Percentiles rank a stretch among this genome's conserved stretches.
Conservation (phyloP, 139 green algal genomes). For the Axilococcus clingmanii region DNA sequence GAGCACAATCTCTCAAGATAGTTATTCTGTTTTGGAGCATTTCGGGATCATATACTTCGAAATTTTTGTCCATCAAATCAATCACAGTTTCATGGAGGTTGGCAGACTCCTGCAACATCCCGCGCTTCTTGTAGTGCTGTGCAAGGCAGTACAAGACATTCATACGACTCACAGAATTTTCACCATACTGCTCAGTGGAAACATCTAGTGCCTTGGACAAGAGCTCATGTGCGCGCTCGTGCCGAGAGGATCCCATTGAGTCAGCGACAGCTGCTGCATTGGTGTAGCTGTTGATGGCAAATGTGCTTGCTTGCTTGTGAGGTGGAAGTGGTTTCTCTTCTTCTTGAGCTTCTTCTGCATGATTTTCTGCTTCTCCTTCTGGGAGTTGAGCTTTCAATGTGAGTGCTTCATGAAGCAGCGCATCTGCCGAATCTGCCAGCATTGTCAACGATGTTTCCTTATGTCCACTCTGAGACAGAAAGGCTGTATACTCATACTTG, state of each 20-base stretch:
- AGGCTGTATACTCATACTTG: slow-evolving; percentile 21
- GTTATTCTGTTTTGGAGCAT: slow-evolving; percentile 26
- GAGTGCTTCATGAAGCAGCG: slow-evolving; percentile 17
- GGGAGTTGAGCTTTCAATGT: not conserved
- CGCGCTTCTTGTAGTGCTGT: slow-evolving; percentile 16
- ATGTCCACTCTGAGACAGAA: slow-evolving; percentile 11
- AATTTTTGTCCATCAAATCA: slow-evolving; percentile 24
- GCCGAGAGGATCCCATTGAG: slow-evolving; percentile 12
- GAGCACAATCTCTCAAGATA: slow-evolving; percentile 21
- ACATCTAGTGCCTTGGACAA: slow-evolving; percentile 13
- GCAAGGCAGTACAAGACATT: slow-evolving; percentile 26
- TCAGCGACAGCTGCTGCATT: slow-evolving; percentile 27
- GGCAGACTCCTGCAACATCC: slow-evolving; percentile 9
- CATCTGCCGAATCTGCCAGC: slow-evolving; percentile 7
- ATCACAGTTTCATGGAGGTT: slow-evolving; percentile 20
- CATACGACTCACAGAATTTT: slow-evolving; percentile 15
- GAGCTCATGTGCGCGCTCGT: slow-evolving; percentile 4
- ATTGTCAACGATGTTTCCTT: slow-evolving; percentile 9
- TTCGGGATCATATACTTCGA: slow-evolving; percentile 28
- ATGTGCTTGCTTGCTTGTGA: slow-evolving; percentile 12
- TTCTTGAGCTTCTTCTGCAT: not conserved
- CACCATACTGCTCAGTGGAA: slow-evolving; percentile 9
- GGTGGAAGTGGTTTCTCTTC: not conserved
- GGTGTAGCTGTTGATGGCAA: slow-evolving; percentile 24
- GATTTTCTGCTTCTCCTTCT: slow-evolving; percentile 5